Percentiles rank a stretch among this genome's conserved stretches.
Evolutionary conservation across 495 filamentous ascomycete species (phyloP).

Genomic region (Rhypophila decipiens): DNA sequence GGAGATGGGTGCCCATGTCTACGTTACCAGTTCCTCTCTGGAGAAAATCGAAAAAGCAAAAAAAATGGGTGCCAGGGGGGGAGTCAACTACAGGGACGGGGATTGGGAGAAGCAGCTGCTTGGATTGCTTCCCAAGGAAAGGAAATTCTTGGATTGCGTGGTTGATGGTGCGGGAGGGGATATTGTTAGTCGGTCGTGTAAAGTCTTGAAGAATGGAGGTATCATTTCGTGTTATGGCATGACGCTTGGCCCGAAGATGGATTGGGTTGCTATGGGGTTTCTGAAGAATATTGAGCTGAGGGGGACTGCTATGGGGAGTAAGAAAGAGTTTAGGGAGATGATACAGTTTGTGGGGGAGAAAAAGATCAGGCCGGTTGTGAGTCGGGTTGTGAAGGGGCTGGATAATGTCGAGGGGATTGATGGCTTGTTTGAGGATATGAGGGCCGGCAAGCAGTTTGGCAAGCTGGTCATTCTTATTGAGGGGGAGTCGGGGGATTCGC

Average conservation of each 20-base stretch:
- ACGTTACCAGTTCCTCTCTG: slow-evolving; percentile 58
- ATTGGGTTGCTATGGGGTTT: slow-evolving; percentile 64
- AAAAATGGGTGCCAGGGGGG: slow-evolving; percentile 60
- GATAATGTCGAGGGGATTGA: slow-evolving; percentile 61
- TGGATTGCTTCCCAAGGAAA: slow-evolving; percentile 48
- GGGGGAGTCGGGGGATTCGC: slow-evolving; percentile 3
- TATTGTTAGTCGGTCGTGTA: slow-evolving; percentile 51
- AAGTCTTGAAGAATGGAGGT: slow-evolving; percentile 56
- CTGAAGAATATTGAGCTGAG: slow-evolving; percentile 68
- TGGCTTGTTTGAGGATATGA: slow-evolving; percentile 67
- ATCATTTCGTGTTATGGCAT: slow-evolving; percentile 69
- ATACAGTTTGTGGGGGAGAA: slow-evolving; percentile 61
- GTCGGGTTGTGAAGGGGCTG: slow-evolving; percentile 54
- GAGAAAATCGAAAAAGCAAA: slow-evolving; percentile 61
- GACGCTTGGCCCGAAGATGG: slow-evolving; percentile 68
- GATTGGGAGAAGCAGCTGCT: slow-evolving; percentile 66
- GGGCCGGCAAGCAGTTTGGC: slow-evolving; percentile 67
- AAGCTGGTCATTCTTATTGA: slow-evolving; percentile 59
- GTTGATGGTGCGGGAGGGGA: slow-evolving; percentile 76
- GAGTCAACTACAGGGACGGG: slow-evolving; percentile 58
- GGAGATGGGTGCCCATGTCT: slow-evolving; percentile 58
- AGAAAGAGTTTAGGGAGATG: slow-evolving; percentile 71
- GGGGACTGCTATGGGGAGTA: slow-evolving; percentile 70
- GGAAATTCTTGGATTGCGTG: slow-evolving; percentile 59
- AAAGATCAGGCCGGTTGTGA: slow-evolving; percentile 59